Conservation (phyloP, 2,329 filamentous ascomycete species). For the Fusarium mangiferae region DNA sequence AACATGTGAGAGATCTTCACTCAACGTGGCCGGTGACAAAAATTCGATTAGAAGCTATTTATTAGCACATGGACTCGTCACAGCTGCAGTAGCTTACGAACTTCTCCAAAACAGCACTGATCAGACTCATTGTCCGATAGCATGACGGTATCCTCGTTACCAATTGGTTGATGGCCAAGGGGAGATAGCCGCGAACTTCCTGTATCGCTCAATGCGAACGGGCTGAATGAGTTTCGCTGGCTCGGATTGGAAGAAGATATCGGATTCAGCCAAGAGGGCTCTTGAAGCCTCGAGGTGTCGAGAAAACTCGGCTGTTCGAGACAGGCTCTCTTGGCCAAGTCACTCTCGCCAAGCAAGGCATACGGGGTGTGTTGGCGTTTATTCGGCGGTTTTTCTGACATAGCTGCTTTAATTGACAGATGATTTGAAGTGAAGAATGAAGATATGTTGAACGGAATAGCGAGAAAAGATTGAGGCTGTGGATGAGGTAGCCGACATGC, state of each 20-base stretch:
- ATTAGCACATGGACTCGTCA: background rate
- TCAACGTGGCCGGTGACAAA: background rate
- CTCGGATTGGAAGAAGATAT: background rate
- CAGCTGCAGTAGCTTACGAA: background rate
- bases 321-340: background rate
- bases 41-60: background rate
- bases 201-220: background rate
- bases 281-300: background rate
- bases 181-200: background rate
- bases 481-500: background rate
- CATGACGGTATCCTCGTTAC: background rate
- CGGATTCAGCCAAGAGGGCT: background rate
- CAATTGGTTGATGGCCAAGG: rapidly evolving
- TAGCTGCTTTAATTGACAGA: background rate
- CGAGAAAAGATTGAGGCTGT: background rate
- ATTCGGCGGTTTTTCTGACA: background rate
- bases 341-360: background rate
- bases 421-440: background rate
- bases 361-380: background rate
- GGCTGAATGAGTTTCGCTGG: background rate
- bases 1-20: background rate
- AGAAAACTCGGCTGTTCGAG: background rate
- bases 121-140: background rate
- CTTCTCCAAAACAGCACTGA: background rate
- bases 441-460: background rate